Evolutionary conservation across 2,329 filamentous ascomycete species (phyloP).

Genomic region (Clarireedia monteithiana): DNA sequence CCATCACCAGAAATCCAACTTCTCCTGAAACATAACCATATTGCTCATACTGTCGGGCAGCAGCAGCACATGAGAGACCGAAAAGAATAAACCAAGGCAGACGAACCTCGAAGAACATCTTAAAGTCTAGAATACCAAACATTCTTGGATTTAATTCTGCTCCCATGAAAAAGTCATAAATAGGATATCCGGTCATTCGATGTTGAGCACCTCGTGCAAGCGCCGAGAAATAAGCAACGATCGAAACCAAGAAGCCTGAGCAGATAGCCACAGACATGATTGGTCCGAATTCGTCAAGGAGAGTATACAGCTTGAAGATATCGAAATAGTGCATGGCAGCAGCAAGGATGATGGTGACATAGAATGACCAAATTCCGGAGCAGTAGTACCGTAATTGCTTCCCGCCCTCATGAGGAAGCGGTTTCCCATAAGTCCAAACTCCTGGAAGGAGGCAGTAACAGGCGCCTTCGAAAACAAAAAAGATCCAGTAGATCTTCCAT

Average conservation of each 20-base stretch:
- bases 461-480: conserved; percentile 75
- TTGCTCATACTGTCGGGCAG: conserved; percentile 72
- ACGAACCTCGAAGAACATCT: conserved; percentile 93
- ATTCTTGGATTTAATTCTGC: conserved; percentile 81
- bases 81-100: conserved; percentile 90
- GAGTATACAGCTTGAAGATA: conserved; percentile 79
- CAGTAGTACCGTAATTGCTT: conserved; percentile 93
- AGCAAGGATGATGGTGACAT: conserved; percentile 69
- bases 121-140: conserved; percentile 79
- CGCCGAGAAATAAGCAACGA: conserved; percentile 82
- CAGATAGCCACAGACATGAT: conserved; percentile 89
- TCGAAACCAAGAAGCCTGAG: conserved; percentile 75
- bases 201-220: conserved; percentile 73
- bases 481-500: conserved; percentile 92
- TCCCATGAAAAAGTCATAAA: conserved; percentile 91
- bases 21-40: conserved; percentile 86
- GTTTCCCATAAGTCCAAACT: conserved; percentile 81
- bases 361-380: conserved; percentile 81
- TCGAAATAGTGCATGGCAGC: conserved; percentile 72
- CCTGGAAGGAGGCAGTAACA: conserved; percentile 84
- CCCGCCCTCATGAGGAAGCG: conserved; percentile 71
- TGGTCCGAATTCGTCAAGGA: conserved; percentile 92
- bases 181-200: conserved; percentile 76
- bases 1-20: conserved; percentile 76
- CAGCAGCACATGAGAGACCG: conserved; percentile 66